phyloP scores from a whole-genome alignment of 805 yeast genomes.

The Candida coleopterorum region DNA sequence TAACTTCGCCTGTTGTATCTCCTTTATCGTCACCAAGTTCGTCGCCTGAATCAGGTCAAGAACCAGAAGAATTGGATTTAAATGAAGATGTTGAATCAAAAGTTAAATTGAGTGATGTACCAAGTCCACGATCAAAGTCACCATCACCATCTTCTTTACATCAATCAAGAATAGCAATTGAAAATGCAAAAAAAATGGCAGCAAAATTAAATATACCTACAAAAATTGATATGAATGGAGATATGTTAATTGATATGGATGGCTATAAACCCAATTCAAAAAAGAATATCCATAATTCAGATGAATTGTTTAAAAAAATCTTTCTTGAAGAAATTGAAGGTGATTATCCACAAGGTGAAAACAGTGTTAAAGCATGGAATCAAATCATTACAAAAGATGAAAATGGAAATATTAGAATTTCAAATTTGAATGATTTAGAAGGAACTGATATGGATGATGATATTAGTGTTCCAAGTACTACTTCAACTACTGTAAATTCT shows the following conservation, averaged over 20 bases:
- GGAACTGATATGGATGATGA: slow-evolving; percentile 47
- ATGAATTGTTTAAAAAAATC: slow-evolving; percentile 66
- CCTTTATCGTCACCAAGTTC: slow-evolving; percentile 59
- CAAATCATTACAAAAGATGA: slow-evolving; percentile 48
- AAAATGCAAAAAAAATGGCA: slow-evolving; percentile 59
- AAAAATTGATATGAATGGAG: slow-evolving; percentile 84
- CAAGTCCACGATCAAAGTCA: slow-evolving; percentile 12
- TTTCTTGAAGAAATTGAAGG: slow-evolving; percentile 63
- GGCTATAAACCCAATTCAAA: slow-evolving; percentile 85
- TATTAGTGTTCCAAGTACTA: slow-evolving; percentile 36
- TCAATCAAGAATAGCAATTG: slow-evolving; percentile 42
- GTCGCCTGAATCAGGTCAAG: slow-evolving; percentile 23
- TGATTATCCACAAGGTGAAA: slow-evolving; percentile 8
- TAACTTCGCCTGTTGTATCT: slow-evolving; percentile 82
- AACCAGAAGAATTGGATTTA: slow-evolving; percentile 30
- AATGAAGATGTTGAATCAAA: slow-evolving; percentile 25
- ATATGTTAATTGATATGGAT: slow-evolving; percentile 85
- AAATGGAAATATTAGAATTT: slow-evolving; percentile 63
- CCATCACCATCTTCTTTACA: slow-evolving; percentile 20
- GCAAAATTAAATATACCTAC: slow-evolving; percentile 80
- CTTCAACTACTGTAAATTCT: slow-evolving; percentile 24
- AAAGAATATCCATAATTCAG: slow-evolving; percentile 70
- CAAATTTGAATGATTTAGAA: slow-evolving; percentile 29
- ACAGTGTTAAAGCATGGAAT: slow-evolving; percentile 30
- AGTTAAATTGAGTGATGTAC: slow-evolving; percentile 18